These are phyloP conservation scores for Solanum chiquidenum DNA, from an alignment of 257 asterid species.

Conservation along the genomic window DNA sequence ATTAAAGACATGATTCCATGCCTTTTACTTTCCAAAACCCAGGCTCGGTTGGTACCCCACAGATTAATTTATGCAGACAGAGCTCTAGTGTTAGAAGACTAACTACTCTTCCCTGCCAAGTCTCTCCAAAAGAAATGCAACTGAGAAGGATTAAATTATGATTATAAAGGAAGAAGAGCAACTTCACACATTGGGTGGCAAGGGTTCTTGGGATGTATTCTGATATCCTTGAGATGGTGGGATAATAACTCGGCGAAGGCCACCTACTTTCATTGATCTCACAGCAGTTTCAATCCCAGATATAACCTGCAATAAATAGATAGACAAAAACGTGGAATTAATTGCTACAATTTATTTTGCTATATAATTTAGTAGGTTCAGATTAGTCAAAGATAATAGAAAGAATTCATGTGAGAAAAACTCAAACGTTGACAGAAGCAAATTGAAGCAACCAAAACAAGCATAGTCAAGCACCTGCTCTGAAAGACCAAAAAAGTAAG, in stretches of 20 bases:
- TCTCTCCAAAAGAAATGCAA: background rate
- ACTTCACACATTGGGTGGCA: conserved; percentile 73
- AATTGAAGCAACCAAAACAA: background rate
- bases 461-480: background rate
- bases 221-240: conserved; percentile 89
- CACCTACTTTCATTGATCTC: conserved; percentile 78
- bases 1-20: background rate
- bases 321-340: background rate
- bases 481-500: background rate
- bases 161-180: background rate
- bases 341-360: background rate
- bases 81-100: background rate
- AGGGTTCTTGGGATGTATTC: conserved; percentile 65
- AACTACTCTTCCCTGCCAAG: background rate
- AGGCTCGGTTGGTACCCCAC: background rate
- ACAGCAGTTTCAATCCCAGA: conserved; percentile 72
- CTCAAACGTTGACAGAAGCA: background rate
- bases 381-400: background rate
- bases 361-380: background rate
- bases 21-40: background rate
- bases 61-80: background rate
- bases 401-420: background rate
- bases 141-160: background rate
- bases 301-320: conserved; percentile 42
- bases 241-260: conserved; percentile 67